These are phyloP conservation scores for Erodium texanum DNA, from an alignment of 441 rosid species.

Conservation along the genomic window DNA sequence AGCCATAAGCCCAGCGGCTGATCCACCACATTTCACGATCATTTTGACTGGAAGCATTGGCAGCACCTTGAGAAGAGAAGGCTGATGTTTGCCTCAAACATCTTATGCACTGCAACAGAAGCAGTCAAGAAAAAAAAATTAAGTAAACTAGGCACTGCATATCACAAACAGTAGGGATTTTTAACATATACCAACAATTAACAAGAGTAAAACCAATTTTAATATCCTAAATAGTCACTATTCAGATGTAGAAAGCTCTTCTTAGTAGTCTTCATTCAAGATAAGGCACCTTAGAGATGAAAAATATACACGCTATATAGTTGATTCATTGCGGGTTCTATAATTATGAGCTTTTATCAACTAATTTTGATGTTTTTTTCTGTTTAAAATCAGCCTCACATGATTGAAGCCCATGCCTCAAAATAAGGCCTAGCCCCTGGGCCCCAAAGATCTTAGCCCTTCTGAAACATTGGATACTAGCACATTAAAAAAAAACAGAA, in stretches of 20 bases:
- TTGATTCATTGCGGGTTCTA: not conserved
- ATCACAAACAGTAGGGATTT: not conserved
- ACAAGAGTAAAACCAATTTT: too few species aligned
- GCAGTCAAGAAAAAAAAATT: not conserved
- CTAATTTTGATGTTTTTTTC: not conserved
- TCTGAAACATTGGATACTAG: not conserved
- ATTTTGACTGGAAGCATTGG: slow-evolving; percentile 42
- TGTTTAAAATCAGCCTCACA: too few species aligned
- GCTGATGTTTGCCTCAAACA: slow-evolving; percentile 96
- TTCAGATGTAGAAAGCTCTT: too few species aligned
- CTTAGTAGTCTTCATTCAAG: too few species aligned
- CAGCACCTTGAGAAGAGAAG: slow-evolving; percentile 54
- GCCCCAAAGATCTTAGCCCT: not conserved
- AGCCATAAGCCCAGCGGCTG: slow-evolving; percentile 94
- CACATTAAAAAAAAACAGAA: not conserved
- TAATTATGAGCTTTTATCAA: not conserved
- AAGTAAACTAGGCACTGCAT: not conserved
- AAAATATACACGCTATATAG: not conserved
- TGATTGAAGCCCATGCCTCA: too few species aligned
- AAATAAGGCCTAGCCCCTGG: not conserved
- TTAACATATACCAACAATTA: too few species aligned
- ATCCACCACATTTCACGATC: slow-evolving; percentile 90
- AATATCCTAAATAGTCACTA: too few species aligned
- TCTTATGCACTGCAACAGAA: slow-evolving; percentile 76
- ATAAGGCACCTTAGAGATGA: not conserved